Conservation (phyloP, 805 yeast genomes). For the Yamadazyma phyllophila region DNA sequence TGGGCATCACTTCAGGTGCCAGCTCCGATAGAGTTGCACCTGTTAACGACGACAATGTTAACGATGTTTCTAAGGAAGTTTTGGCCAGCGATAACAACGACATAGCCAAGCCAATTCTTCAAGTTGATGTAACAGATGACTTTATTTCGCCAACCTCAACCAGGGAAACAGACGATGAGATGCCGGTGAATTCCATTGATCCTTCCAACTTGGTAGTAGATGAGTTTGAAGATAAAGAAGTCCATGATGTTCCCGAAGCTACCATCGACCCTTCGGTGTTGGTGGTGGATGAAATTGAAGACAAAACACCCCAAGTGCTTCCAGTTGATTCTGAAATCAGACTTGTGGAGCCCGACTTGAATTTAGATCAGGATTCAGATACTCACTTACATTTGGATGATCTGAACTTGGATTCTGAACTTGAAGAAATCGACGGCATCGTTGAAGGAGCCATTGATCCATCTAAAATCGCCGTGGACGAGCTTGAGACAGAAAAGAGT, state of each 20-base stretch:
- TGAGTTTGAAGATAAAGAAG: slow-evolving; percentile 15
- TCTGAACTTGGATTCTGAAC: slow-evolving; percentile 1
- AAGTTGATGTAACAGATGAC: slow-evolving; percentile 3
- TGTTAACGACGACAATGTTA: too few species aligned
- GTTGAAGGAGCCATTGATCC: slow-evolving; percentile 18
- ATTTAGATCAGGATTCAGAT: neutral
- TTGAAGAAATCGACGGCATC: neutral
- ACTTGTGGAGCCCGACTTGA: neutral
- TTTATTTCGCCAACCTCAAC: slow-evolving; percentile 7
- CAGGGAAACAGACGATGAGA: neutral
- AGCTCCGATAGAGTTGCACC: too few species aligned
- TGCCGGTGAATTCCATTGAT: slow-evolving; percentile 3
- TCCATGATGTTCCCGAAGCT: slow-evolving; percentile 1
- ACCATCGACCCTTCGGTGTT: slow-evolving; percentile 10
- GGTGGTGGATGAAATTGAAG: slow-evolving; percentile 15
- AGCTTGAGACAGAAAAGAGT: slow-evolving; percentile 18
- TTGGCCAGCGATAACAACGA: neutral
- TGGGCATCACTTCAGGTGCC: slow-evolving; percentile 2
- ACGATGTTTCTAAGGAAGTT: too few species aligned
- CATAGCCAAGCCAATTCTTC: slow-evolving; percentile 3
- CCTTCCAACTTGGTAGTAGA: slow-evolving; percentile 12
- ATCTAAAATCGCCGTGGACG: slow-evolving; percentile 23
- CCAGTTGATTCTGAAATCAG: neutral
- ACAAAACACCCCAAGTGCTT: slow-evolving; percentile 9
- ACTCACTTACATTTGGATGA: too few species aligned